Percentiles rank a stretch among this genome's conserved stretches.
These are phyloP conservation scores for Volvox africanus DNA, from an alignment of 139 green algal species.

Conservation along the genomic window DNA sequence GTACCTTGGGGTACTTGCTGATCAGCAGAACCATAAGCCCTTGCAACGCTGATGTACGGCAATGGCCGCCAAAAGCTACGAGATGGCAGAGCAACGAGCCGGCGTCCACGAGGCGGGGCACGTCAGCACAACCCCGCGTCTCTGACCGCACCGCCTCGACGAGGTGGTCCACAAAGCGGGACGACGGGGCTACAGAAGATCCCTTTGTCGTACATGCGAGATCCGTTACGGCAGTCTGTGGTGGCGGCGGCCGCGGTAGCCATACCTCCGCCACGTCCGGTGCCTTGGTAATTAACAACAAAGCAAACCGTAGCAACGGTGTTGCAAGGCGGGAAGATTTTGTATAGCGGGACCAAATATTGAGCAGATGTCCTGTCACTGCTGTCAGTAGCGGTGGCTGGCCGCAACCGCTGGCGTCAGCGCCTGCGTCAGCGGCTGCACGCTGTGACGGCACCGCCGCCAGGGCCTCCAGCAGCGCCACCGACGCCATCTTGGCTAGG, in stretches of 20 bases:
- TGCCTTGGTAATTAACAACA: constrained; percentile 68
- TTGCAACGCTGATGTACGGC: constrained; percentile 64
- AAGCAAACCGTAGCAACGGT: constrained; percentile 68
- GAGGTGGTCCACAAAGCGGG: constrained; percentile 51
- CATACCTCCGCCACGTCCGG: background rate
- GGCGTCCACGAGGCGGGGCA: constrained; percentile 73
- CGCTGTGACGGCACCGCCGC: background rate
- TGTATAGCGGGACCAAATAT: constrained; percentile 59
- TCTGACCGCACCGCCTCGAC: constrained; percentile 68
- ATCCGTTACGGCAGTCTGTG: background rate
- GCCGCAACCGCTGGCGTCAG: background rate
- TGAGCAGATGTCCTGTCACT: constrained; percentile 46
- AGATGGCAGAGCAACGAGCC: constrained; percentile 47
- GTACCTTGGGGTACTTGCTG: constrained; percentile 75
- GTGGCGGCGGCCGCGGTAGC: constrained; percentile 15
- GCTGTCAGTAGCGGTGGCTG: constrained; percentile 11
- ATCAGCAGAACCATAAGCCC: constrained; percentile 74
- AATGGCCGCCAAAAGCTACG: constrained; percentile 33
- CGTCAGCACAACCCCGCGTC: constrained; percentile 73
- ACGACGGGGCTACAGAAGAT: background rate
- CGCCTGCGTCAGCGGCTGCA: background rate
- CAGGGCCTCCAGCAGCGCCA: constrained; percentile 67
- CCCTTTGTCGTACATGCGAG: background rate
- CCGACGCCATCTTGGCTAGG: constrained; percentile 66
- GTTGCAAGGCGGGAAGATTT: constrained; percentile 60